A percentile compares a stretch with the other conserved stretches of the same genome.
These are phyloP conservation scores for Monilinia laxa DNA, from an alignment of 2,329 filamentous ascomycete species.

Conservation along the genomic window DNA sequence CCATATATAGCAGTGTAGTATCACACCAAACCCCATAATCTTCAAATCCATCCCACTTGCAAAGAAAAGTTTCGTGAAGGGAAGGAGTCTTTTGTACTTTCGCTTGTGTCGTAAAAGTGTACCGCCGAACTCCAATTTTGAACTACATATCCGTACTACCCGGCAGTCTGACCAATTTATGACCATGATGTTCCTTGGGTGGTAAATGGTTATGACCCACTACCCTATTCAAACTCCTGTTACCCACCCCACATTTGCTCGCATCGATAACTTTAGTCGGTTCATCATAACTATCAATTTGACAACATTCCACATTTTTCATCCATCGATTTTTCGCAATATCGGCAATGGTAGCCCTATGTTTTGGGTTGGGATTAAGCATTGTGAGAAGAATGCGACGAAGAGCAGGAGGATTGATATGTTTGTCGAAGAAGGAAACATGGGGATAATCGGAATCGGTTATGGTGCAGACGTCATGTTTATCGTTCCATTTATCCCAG, in stretches of 20 bases:
- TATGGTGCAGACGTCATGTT: slow-evolving; percentile 49
- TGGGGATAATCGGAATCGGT: slow-evolving; percentile 64
- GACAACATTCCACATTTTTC: slow-evolving; percentile 75
- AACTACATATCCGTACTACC: slow-evolving; percentile 35
- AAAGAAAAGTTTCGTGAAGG: background rate
- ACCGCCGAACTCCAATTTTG: background rate
- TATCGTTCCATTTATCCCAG: slow-evolving; percentile 67
- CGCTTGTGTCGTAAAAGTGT: background rate
- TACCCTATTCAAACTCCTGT: slow-evolving; percentile 47
- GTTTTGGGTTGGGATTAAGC: slow-evolving; percentile 74
- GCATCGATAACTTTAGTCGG: slow-evolving; percentile 61
- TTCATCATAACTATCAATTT: slow-evolving; percentile 66
- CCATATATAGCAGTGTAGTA: background rate
- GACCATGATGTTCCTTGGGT: slow-evolving; percentile 29
- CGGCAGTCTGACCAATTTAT: slow-evolving; percentile 36
- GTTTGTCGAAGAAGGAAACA: slow-evolving; percentile 62
- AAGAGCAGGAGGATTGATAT: slow-evolving; percentile 64
- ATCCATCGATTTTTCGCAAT: slow-evolving; percentile 71
- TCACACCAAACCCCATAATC: background rate
- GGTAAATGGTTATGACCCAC: slow-evolving; percentile 39
- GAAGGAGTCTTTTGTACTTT: background rate
- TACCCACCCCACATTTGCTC: slow-evolving; percentile 45
- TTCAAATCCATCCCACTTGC: background rate
- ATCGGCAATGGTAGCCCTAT: slow-evolving; percentile 67
- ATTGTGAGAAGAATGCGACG: slow-evolving; percentile 74